phyloP scores from a whole-genome alignment of 805 yeast species.

The Candida chilensis region DNA sequence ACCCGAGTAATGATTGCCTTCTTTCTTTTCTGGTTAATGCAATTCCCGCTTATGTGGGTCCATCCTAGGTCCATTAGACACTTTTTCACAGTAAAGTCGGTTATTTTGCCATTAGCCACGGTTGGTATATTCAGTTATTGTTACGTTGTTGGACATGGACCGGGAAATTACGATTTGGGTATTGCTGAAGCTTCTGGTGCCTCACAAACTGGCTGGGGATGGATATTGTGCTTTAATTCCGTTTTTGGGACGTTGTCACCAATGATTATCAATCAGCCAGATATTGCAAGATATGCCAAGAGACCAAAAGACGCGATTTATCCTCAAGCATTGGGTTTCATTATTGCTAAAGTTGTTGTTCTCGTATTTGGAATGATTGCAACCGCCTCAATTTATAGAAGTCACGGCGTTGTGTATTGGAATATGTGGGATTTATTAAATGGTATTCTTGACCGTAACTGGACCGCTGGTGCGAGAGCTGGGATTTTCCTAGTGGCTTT shows the following conservation, averaged over 20 bases:
- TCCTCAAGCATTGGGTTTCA: slow-evolving; percentile 1
- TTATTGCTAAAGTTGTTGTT: slow-evolving; percentile 5
- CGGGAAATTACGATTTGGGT: slow-evolving; percentile 3
- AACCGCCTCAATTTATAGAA: slow-evolving; percentile 5
- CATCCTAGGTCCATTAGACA: slow-evolving; percentile 5
- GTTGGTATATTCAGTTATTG: slow-evolving; percentile 5
- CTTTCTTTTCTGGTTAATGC: slow-evolving; percentile 9
- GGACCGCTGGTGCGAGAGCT: slow-evolving; percentile 14
- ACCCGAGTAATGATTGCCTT: slow-evolving; percentile 8
- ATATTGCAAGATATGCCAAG: slow-evolving; percentile 7
- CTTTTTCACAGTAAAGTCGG: slow-evolving; percentile 7
- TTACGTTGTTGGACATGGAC: slow-evolving; percentile 3
- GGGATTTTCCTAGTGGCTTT: slow-evolving; percentile 10
- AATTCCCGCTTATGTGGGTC: slow-evolving; percentile 9
- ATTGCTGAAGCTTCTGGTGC: too few species aligned
- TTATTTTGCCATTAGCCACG: slow-evolving; percentile 1
- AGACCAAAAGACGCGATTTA: background rate
- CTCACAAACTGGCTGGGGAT: slow-evolving; percentile 6
- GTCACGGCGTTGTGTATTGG: slow-evolving; percentile 13
- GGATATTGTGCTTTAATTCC: slow-evolving; percentile 3
- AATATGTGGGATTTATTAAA: slow-evolving; percentile 14
- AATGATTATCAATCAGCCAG: slow-evolving; percentile 6
- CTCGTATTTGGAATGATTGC: slow-evolving; percentile 6
- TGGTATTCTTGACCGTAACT: slow-evolving; percentile 14
- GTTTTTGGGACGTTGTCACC: slow-evolving; percentile 8